A percentile compares a stretch with the other conserved stretches of the same genome.
Conservation (phyloP, 2,329 filamentous ascomycete species). For the Hypoxylon sp. region DNA sequence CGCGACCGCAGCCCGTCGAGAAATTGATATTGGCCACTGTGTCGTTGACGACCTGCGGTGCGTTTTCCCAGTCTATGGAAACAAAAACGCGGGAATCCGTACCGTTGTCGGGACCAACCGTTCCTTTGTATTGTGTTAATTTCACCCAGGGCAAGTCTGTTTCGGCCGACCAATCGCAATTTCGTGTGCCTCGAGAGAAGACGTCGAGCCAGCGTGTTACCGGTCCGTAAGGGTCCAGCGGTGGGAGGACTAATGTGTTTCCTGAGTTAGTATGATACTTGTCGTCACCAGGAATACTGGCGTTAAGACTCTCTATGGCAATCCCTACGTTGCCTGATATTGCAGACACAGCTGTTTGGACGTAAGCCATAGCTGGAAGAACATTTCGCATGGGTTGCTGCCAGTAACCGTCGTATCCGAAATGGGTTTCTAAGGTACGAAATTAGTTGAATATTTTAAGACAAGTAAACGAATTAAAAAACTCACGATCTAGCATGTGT, state of each 20-base stretch:
- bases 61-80: conserved; percentile 67
- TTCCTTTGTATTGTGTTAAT: conserved; percentile 63
- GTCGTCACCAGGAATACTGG: conserved; percentile 75
- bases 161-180: conserved; percentile 65
- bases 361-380: conserved; percentile 70
- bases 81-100: conserved; percentile 66
- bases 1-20: conserved; percentile 51
- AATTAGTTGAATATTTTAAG: conserved; percentile 5
- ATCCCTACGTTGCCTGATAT: conserved; percentile 73
- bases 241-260: conserved; percentile 64
- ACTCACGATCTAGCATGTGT: conserved; percentile 68
- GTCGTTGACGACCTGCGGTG: conserved; percentile 50
- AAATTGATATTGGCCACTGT: conserved; percentile 65
- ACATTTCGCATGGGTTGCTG: conserved; percentile 80
- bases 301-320: conserved; percentile 73
- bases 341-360: conserved; percentile 67
- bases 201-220: conserved; percentile 71
- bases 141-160: conserved; percentile 63
- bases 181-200: conserved; percentile 67
- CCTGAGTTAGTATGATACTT: conserved; percentile 67
- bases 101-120: conserved; percentile 59
- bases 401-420: conserved; percentile 68
- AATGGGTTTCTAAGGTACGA: conserved; percentile 59
- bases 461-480: not conserved
- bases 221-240: conserved; percentile 69